These are phyloP conservation scores for Coriolopsis trogii DNA, from an alignment of 1,284 basidiomycete genomes.

Conservation along the genomic window DNA sequence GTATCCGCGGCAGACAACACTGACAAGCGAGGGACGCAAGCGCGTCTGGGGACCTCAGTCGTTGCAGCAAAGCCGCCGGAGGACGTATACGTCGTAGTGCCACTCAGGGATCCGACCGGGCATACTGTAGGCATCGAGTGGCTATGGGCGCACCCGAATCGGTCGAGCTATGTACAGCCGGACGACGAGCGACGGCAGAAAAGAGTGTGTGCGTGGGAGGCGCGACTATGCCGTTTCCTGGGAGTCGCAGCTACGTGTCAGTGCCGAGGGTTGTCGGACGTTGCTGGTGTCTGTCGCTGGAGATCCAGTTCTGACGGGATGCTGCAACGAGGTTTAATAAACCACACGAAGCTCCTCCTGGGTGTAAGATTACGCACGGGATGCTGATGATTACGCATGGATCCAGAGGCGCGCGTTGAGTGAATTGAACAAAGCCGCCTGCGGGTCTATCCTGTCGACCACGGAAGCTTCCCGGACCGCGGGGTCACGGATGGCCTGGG, in stretches of 20 bases:
- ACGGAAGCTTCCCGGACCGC: too few species aligned
- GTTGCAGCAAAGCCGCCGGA: neutral
- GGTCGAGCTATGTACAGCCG: too few species aligned
- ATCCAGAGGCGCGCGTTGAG: neutral
- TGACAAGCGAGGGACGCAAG: conserved; percentile 9
- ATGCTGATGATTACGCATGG: neutral
- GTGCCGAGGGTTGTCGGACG: conserved; percentile 13
- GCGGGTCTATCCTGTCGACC: too few species aligned
- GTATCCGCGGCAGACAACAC: neutral
- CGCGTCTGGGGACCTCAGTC: conserved; percentile 5
- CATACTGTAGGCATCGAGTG: too few species aligned
- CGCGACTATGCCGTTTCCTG: neutral
- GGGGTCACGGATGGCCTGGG: too few species aligned
- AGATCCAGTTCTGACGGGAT: conserved; percentile 16
- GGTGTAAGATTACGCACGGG: neutral
- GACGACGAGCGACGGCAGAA: neutral
- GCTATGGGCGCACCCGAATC: too few species aligned
- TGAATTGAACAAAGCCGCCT: too few species aligned
- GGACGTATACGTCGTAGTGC: too few species aligned
- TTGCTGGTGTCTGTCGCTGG: conserved; percentile 1
- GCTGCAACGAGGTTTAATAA: conserved; percentile 22
- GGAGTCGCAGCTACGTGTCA: too few species aligned
- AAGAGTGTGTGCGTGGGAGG: neutral
- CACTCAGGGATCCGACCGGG: too few species aligned
- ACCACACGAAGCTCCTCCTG: conserved; percentile 15